Conservation (phyloP, 441 rosid species). For the Pelargonium cotyledonis region DNA sequence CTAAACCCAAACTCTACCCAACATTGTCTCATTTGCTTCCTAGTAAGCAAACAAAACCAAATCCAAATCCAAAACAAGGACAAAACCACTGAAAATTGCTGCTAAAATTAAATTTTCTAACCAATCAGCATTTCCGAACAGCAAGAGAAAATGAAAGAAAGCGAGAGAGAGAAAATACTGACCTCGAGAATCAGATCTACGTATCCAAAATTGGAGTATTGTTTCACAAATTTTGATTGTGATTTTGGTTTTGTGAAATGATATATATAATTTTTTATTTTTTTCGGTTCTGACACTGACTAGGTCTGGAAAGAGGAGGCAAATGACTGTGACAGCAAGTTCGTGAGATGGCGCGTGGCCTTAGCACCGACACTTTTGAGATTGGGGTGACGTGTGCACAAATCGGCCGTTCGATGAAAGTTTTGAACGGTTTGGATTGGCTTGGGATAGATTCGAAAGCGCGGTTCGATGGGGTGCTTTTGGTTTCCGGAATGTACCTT, state of each 20-base stretch:
- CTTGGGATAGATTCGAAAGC: not conserved
- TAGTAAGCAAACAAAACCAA: not conserved
- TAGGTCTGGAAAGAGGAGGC: slow-evolving; percentile 4
- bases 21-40: not conserved
- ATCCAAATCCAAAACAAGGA: not conserved
- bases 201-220: not conserved
- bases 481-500: not conserved
- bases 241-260: not conserved
- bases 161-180: not conserved
- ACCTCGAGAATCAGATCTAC: slow-evolving; percentile 8
- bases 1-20: not conserved
- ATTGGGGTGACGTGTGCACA: not conserved
- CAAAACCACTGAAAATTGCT: not conserved
- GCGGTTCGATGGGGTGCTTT: not conserved
- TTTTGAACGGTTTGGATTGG: not conserved
- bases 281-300: not conserved
- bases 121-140: not conserved
- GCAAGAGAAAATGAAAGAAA: not conserved
- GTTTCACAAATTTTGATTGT: not conserved
- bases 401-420: not conserved
- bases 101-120: not conserved
- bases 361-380: not conserved
- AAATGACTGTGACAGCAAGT: not conserved
- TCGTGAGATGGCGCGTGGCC: not conserved
- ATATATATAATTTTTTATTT: not conserved